Conservation (phyloP, 2,329 filamentous ascomycete species). For the Ophiostoma quercus region DNA sequence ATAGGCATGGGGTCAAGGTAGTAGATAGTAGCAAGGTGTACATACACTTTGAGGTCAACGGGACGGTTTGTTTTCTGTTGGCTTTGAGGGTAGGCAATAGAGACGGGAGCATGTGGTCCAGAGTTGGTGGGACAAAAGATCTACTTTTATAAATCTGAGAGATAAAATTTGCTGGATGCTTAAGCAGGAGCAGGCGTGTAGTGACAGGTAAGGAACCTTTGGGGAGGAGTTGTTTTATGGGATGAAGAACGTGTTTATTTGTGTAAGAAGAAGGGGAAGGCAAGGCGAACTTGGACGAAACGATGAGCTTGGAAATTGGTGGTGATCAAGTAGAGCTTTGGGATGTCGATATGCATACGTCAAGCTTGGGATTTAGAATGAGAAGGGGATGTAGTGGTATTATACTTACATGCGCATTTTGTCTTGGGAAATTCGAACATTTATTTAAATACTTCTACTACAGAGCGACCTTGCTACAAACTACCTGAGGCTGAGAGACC, state of each 20-base stretch:
- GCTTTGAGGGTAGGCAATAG: not conserved
- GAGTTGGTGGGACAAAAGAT: not conserved
- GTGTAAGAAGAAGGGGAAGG: not conserved
- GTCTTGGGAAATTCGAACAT: not conserved
- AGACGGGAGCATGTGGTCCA: not conserved
- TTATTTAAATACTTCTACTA: not conserved
- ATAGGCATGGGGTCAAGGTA: not conserved
- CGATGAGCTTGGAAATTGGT: not conserved
- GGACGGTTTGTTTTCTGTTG: not conserved
- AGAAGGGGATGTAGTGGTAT: not conserved
- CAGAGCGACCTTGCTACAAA: not conserved
- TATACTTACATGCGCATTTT: not conserved
- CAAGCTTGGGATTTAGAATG: not conserved
- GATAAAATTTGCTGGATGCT: not conserved
- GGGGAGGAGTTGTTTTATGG: not conserved
- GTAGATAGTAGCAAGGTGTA: not conserved
- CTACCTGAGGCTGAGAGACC: not conserved
- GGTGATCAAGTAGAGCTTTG: not conserved
- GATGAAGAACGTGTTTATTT: not conserved
- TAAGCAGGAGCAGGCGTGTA: not conserved
- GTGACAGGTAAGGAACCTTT: not conserved
- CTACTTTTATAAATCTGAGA: not conserved
- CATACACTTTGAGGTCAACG: not conserved
- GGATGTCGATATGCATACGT: not conserved
- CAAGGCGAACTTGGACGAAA: not conserved